These are phyloP conservation scores for Nothophoma quercina DNA, from an alignment of 2,329 filamentous ascomycete genomes.

Conservation along the genomic window DNA sequence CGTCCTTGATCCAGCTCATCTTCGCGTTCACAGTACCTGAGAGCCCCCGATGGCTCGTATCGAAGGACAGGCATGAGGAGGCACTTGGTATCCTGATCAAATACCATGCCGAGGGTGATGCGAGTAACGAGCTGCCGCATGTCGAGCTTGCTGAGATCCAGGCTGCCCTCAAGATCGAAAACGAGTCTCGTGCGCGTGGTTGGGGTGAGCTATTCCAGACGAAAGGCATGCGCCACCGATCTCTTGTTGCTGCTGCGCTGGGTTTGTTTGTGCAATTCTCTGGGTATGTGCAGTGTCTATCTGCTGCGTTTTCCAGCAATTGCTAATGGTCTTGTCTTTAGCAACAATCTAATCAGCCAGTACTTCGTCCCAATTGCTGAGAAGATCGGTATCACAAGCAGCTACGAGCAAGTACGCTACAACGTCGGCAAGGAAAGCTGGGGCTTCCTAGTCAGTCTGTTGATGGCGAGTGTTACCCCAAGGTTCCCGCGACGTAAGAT, in stretches of 20 bases:
- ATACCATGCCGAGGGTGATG: conserved; percentile 69
- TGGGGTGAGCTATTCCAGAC: conserved; percentile 70
- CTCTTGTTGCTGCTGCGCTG: conserved; percentile 67
- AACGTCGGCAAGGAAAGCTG: conserved; percentile 67
- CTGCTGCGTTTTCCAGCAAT: no score
- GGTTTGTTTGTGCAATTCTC: conserved; percentile 73
- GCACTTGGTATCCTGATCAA: conserved; percentile 68
- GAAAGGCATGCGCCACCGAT: conserved; percentile 69
- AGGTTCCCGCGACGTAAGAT: conserved; percentile 63
- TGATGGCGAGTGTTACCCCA: conserved; percentile 64
- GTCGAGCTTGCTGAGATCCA: conserved; percentile 73
- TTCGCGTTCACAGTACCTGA: conserved; percentile 71
- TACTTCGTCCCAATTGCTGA: conserved; percentile 70
- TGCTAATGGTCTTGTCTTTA: no score
- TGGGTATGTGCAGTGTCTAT: no score
- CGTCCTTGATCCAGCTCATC: conserved; percentile 67
- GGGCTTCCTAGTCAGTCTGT: conserved; percentile 64
- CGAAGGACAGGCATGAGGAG: conserved; percentile 68
- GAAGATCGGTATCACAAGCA: conserved; percentile 66
- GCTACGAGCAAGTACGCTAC: conserved; percentile 46
- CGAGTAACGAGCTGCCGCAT: conserved; percentile 63
- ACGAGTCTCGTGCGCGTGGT: conserved; percentile 57
- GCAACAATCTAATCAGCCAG: conserved; percentile 68
- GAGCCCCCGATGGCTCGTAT: conserved; percentile 70
- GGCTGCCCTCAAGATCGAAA: conserved; percentile 67